Base-by-base conservation (phyloP, 106 monocot species). In the Dendrobium nobile region DNA sequence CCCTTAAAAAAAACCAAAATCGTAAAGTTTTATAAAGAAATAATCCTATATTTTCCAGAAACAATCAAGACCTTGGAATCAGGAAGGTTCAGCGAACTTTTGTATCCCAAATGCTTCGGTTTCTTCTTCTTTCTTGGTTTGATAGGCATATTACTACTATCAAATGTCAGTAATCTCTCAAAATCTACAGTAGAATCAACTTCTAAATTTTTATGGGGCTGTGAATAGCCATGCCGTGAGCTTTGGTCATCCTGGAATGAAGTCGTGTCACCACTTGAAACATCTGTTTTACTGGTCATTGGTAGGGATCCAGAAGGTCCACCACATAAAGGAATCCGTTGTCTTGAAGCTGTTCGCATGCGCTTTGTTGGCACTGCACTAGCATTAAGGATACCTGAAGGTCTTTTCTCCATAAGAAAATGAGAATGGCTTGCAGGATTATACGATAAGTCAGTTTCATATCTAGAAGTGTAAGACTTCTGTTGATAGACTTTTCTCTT, bases 71-170 rank as follows among this genome's bases (percentile, higher is more conserved):
- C 78, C 83, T 86, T 79, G 59, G 76, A 82, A 70, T 95, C 91
- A 75, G 82, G 59, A 65, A 85, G 75, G 82, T 84, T 89, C 48
- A 82, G 31, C 11, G 85, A 83, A 47, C 40, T 84, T 80, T 86
- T 92, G 78, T 90, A 88, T 15, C 87, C 90, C 48, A 84, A 59
- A 80, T 92, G 90, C 85, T 91, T 91, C 33, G 89, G 75, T 70
- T 95, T 95, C 81, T 92, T 94, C 90, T 93, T 99, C 83, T 92
- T 98, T 79, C 90, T 96, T 54, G 85, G 83, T 87, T 84, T 91
- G 4, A 75, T 72, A 45, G 87, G 82, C 51, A 87, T 43, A 47
- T 92, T 89, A 82, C 43, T 80, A 42, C 84, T 77, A 81, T 91
- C 92, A 88, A 84, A 91, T 68, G 86, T 81, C 18, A 92, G 75